phyloP scores from a whole-genome alignment of 1,284 basidiomycete genomes.

The Ceratobasidium theobromae region DNA sequence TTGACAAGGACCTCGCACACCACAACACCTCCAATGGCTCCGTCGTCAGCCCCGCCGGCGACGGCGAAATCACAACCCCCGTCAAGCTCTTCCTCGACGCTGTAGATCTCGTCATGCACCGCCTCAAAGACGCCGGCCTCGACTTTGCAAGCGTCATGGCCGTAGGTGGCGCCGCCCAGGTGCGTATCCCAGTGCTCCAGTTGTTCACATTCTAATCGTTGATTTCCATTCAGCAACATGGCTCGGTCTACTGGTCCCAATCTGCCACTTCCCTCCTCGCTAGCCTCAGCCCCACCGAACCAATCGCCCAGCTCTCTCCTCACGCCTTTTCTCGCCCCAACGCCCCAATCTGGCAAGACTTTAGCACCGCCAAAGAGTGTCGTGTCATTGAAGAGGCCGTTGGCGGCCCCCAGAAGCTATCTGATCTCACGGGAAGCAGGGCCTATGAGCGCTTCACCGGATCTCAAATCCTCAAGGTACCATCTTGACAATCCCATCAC shows the following conservation, averaged over 20 bases:
- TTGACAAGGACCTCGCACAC: constrained; percentile 75
- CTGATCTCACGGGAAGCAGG: constrained; percentile 72
- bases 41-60: constrained; percentile 57
- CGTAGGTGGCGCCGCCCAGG: constrained; percentile 76
- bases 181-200: constrained; percentile 40
- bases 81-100: constrained; percentile 84
- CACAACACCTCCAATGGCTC: constrained; percentile 76
- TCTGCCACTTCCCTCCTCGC: constrained; percentile 57
- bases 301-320: constrained; percentile 60
- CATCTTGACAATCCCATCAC: constrained; percentile 33
- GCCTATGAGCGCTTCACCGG: constrained; percentile 90
- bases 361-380: constrained; percentile 78
- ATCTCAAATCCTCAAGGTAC: constrained; percentile 76
- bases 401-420: constrained; percentile 70
- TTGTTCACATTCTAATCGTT: background rate
- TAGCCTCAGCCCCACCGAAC: constrained; percentile 53
- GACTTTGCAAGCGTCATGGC: constrained; percentile 60
- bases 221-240: constrained; percentile 69
- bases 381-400: constrained; percentile 62
- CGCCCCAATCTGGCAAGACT: constrained; percentile 92
- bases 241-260: constrained; percentile 82
- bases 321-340: constrained; percentile 68
- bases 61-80: constrained; percentile 76
- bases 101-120: constrained; percentile 73
- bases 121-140: constrained; percentile 63